phyloP scores from a whole-genome alignment of 768 basidiomycete species.

The Leucocoprinus sp. region DNA sequence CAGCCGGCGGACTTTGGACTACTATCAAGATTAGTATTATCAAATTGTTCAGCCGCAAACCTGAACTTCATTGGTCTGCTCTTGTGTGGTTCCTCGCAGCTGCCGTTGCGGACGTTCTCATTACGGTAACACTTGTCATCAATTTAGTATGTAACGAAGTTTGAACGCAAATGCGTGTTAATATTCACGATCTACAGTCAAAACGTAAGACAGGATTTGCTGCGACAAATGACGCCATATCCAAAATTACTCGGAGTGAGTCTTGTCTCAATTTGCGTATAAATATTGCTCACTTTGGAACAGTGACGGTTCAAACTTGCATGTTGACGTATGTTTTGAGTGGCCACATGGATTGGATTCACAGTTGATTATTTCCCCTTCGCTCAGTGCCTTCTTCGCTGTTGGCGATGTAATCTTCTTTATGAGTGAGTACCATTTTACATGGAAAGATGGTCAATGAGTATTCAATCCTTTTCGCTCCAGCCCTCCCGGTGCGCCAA shows the following conservation, averaged over 20 bases:
- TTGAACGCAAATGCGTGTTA: neutral
- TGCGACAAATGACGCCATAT: conserved; percentile 33
- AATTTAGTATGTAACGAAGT: conserved; percentile 24
- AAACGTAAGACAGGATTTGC: conserved; percentile 33
- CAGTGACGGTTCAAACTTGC: conserved; percentile 37
- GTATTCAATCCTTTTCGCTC: neutral
- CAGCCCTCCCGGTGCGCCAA: conserved; percentile 28
- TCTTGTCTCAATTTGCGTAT: neutral
- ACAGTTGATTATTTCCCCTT: neutral
- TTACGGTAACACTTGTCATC: conserved; percentile 30
- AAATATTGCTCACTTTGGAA: neutral
- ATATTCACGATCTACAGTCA: conserved; percentile 17
- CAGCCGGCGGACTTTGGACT: conserved; percentile 38
- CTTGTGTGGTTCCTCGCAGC: conserved; percentile 38
- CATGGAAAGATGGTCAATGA: neutral
- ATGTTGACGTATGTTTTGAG: conserved; percentile 26
- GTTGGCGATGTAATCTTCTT: conserved; percentile 36
- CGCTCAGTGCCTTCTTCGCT: conserved; percentile 28
- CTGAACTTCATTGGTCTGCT: conserved; percentile 35
- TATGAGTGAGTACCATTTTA: conserved; percentile 26
- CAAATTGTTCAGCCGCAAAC: conserved; percentile 30
- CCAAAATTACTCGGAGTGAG: conserved; percentile 26
- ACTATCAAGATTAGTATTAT: conserved; percentile 25
- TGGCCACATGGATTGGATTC: neutral
- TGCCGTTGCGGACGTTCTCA: conserved; percentile 32